Evolutionary conservation across 1,284 basidiomycete genomes (phyloP), one percentile per base, ranked within the genome.

Genomic region (Amylostereum areolatum): DNA sequence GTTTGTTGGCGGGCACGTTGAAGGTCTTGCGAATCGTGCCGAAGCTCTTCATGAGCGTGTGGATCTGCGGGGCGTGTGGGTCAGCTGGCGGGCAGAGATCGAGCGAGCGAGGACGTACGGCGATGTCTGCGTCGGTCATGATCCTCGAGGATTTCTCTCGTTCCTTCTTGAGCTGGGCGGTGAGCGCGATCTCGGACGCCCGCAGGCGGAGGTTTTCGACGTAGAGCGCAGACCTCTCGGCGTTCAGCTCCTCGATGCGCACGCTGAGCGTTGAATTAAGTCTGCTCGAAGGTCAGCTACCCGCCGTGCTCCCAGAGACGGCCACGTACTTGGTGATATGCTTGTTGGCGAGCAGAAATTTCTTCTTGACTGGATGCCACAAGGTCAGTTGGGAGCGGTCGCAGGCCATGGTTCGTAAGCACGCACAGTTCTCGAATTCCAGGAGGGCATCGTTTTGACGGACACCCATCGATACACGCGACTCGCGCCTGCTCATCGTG

Each of bases 341-440:
- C 67, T 89, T 91, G 71, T 91, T 91, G 51, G 87, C 87, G 49
- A 89, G 81, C 27, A 91, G 75, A 60, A 90, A 91, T 70, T 89
- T 90, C 81, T 88, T 89, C 81, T 90, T 91, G 74, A 90, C 88
- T 91, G 63, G 48, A 53, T 48, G 46, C 48, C 41, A 29, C 24
- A 11, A 45, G 47, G 46, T 56, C 40, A 51, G 52, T 52, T 50
- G 42, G 45, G 55, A 57, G 47, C 58, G 43, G 52, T 43, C 39
- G 46, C 37, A 50, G 32, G 43, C 37, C 12, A 10, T 24, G 31
- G 51, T 39, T 7, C 34, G 11, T 39, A 51, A 43, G 52, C 24
- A 76, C 87, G 59, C 64, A 90, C 87, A 89, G 61, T 78, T 86
- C 69, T 90, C 87, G 62, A 89, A 89, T 61, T 90, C 88, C 52